Percentiles rank a stretch among this genome's conserved stretches.
Evolutionary conservation across 2,329 filamentous ascomycete genomes (phyloP).

Genomic region (Diaporthe eres): DNA sequence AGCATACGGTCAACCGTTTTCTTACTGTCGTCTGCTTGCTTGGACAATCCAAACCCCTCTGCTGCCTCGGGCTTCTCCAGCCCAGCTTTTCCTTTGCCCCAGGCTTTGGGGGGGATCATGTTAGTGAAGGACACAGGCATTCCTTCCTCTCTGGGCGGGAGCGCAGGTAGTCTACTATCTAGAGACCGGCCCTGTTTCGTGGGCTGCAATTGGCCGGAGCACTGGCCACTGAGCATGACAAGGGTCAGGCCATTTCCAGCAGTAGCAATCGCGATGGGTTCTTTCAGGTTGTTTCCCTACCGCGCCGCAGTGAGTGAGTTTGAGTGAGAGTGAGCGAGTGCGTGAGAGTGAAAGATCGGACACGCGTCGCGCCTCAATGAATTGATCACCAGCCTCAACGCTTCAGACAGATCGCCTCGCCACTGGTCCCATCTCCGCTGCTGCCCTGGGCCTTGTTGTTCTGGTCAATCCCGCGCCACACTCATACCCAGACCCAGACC

Average conservation of each 20-base stretch:
- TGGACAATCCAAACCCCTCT: not conserved
- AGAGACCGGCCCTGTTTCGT: not conserved
- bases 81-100: not conserved
- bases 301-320: slow-evolving; percentile 17
- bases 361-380: slow-evolving; percentile 22
- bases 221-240: slow-evolving; percentile 28
- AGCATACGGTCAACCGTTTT: not conserved
- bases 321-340: slow-evolving; percentile 19
- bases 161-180: not conserved
- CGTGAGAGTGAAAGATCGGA: slow-evolving; percentile 1
- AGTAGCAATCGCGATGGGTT: slow-evolving; percentile 37
- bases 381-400: slow-evolving; percentile 18
- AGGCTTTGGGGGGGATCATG: not conserved
- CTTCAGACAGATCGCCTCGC: slow-evolving; percentile 21
- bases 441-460: not conserved
- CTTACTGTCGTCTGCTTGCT: not conserved
- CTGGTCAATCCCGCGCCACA: slow-evolving; percentile 6
- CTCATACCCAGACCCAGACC: not conserved
- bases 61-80: slow-evolving; percentile 9
- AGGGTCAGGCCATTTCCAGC: slow-evolving; percentile 34
- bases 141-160: rapidly evolving
- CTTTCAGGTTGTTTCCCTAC: slow-evolving; percentile 36
- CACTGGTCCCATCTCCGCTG: slow-evolving; percentile 3
- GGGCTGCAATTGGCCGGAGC: slow-evolving; percentile 32
- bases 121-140: not conserved